Percentiles rank a stretch among this genome's conserved stretches.
phyloP scores from a whole-genome alignment of 306 rosid species.

The Arachis hypogaea region DNA sequence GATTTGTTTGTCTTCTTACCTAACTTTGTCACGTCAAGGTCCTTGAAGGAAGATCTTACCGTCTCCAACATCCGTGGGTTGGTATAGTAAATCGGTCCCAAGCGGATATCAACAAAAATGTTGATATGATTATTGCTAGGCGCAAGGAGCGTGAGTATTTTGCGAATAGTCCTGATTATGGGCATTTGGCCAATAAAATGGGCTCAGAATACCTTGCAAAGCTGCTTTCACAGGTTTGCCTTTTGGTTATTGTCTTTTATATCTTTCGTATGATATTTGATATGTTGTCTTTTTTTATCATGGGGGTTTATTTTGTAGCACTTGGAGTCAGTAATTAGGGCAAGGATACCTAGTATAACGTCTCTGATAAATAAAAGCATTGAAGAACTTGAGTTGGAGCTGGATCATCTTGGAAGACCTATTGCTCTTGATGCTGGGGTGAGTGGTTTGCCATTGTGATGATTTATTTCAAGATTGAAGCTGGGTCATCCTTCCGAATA shows the following conservation, averaged over 20 bases:
- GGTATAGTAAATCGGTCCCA: constrained; percentile 97
- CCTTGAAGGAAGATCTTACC: constrained; percentile 91
- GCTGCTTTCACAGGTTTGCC: constrained; percentile 84
- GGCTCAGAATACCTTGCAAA: constrained; percentile 98
- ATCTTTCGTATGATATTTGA: constrained; percentile 7
- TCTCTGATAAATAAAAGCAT: constrained; percentile 88
- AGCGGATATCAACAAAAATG: constrained; percentile 90
- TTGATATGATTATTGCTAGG: constrained; percentile 88
- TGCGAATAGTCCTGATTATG: constrained; percentile 89
- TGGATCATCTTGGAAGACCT: constrained; percentile 96
- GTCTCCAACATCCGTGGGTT: constrained; percentile 92
- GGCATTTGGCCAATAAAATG: constrained; percentile 87
- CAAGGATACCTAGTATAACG: constrained; percentile 84
- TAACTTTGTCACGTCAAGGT: constrained; percentile 54
- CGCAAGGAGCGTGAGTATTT: constrained; percentile 92
- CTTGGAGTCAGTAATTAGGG: constrained; percentile 84
- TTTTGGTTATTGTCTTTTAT: constrained; percentile 1
- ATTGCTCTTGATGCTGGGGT: constrained; percentile 97
- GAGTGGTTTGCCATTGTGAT: constrained; percentile 39
- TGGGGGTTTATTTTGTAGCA: constrained; percentile 60
- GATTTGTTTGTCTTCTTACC: constrained; percentile 21
- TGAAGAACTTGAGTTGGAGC: constrained; percentile 90
- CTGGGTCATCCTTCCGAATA: constrained; percentile 16
- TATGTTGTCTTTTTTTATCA: constrained; percentile 36
- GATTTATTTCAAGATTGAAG: background rate